Base-by-base conservation (phyloP, 257 asterid species). In the Solanum bukasovii region DNA sequence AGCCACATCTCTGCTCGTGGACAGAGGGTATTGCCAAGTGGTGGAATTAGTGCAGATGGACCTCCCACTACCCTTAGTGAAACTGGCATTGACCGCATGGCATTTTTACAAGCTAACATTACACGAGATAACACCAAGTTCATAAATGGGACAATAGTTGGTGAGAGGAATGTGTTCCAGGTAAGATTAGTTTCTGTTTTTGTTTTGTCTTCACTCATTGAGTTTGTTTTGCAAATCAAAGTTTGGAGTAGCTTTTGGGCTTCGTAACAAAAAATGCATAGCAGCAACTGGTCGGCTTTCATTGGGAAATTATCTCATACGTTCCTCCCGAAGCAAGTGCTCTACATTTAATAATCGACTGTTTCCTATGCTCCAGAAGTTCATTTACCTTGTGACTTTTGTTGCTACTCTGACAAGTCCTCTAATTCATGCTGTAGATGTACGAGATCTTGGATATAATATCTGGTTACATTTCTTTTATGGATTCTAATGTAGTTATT, bases 11-110 rank as follows among this genome's bases (percentile, higher is more conserved):
- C 98, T 90, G 89, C 99, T 84, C 93, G 93, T 86, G 99, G 99
- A 84, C 99, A 96, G 90, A 93, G 99, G 92, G 91, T 97, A 85
- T 86, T 97, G 91, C 98, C 99, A 65, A 96, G 95, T 92, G 99
- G 99, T 84, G 99, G 99, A 90, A 93, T 95, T 86, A 96, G 99
- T 87, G 94, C 95, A 38, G 99, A 97, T 93, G 99, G 99, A 89
- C 99, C 99, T 81, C 99, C 99, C 34, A 97, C 99, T 52, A 97
- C 99, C 31, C 98, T 97, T 86, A 97, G 99, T 87, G 99, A 98
- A 90, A 96, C 98, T 71, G 99, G 99, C 89, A 94, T 95, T 79
- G 99, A 97, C 88, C 98, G 92, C 13, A 91, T 97, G 99, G 98
- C 93, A 81, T 95, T 96, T 91, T 90, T 93, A 87, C 99, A 97